phyloP scores from a whole-genome alignment of 2,329 filamentous ascomycete species.

The Sclerotinia trifoliorum region DNA sequence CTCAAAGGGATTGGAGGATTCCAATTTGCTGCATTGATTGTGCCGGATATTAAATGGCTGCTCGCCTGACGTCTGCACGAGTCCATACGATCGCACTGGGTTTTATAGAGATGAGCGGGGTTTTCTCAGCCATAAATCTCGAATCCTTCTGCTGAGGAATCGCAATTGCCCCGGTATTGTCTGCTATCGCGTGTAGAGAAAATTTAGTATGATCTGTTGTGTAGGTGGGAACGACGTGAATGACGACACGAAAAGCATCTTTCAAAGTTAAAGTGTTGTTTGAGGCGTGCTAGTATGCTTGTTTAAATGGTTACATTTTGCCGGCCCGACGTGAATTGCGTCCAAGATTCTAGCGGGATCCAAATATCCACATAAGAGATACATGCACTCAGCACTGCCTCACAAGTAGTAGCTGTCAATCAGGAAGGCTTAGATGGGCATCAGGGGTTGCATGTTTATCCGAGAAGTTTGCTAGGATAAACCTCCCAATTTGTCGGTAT shows the following conservation, averaged over 20 bases:
- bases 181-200: neutral
- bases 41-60: neutral
- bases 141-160: neutral
- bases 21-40: neutral
- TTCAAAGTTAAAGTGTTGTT: conserved; percentile 16
- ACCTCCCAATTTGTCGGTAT: conserved; percentile 4
- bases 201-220: neutral
- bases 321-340: conserved; percentile 3
- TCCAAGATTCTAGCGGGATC: conserved; percentile 8
- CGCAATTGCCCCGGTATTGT: neutral
- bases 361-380: neutral
- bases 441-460: conserved; percentile 17
- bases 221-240: conserved; percentile 3
- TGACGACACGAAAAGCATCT: neutral
- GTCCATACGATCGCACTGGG: neutral
- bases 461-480: conserved; percentile 14
- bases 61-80: conserved; percentile 9
- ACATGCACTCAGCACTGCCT: neutral
- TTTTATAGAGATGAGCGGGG: conserved; percentile 3
- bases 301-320: conserved; percentile 2
- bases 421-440: conserved; percentile 8
- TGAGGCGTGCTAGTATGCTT: conserved; percentile 2
- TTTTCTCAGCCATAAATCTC: neutral
- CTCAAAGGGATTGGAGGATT: neutral
- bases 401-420: neutral